Base-by-base conservation (phyloP, 331 rosid species). In the Acacia pycnantha region DNA sequence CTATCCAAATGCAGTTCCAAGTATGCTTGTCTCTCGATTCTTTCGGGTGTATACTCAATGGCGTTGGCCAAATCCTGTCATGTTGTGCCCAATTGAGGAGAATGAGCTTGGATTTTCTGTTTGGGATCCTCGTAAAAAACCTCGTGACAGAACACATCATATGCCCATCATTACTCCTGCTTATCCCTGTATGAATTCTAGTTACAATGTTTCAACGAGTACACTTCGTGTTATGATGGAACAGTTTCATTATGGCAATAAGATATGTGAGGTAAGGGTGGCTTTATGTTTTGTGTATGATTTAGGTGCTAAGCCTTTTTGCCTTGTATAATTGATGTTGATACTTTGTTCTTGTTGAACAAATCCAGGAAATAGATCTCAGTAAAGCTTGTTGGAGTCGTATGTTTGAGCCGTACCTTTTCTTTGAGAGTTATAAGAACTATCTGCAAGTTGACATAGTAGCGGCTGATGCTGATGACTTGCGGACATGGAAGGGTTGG, bases 151-250 rank as follows among this genome's bases (percentile, higher is more conserved):
- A 46, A 83, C 89, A 46, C 98, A 94, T 89, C 97, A 50, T 61
- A 92, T 94, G 98, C 98, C 98, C 15, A 94, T 94, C 29, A 91
- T 94, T 51, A 94, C 98, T 77, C 98, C 98, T 79, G 94, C 97
- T 11, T 94, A 92, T 87, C 98, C 98, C 22, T 89, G 97, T 88
- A 92, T 94, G 97, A 94, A 94, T 74, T 94, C 98, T 70, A 91
- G 97, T 87, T 94, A 92, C 79, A 94, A 92, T 87, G 98, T 94
- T 81, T 91, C 97, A 31, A 78, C 88, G 43, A 94, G 98, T 85
- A 94, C 98, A 26, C 89, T 91, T 46, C 94, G 97, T 12, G 95
- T 94, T 79, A 92, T 94, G 91, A 90, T 82, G 88, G 97, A 94
- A 86, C 97, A 94, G 79, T 91, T 94, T 83, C 85, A 91, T 24